Evolutionary conservation across 257 asterid species (phyloP).

Genomic region (Perilla frutescens): DNA sequence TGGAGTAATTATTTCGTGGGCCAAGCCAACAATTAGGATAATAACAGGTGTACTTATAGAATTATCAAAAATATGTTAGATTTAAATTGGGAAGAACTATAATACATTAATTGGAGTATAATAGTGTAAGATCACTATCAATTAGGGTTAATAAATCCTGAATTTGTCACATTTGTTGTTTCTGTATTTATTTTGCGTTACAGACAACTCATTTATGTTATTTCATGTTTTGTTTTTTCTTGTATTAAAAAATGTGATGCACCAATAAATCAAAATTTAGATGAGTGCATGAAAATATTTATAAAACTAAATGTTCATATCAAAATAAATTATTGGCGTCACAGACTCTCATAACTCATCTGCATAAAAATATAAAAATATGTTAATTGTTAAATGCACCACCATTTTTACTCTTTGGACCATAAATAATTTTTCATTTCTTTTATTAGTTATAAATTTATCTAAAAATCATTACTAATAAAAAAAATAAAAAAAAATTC

Average conservation of each 20-base stretch:
- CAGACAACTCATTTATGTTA: neutral
- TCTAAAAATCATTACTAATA: no score
- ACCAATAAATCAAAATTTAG: neutral
- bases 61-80: neutral
- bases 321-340: no score
- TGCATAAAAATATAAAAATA: no score
- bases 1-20: slow-evolving; percentile 28
- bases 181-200: neutral
- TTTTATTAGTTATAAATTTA: no score
- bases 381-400: no score
- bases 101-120: neutral
- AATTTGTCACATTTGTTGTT: neutral
- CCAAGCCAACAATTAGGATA: slow-evolving; percentile 10
- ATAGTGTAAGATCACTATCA: neutral
- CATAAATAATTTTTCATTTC: no score
- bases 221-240: neutral
- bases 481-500: no score
- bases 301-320: no score
- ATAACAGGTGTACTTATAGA: slow-evolving; percentile 1
- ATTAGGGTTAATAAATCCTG: neutral
- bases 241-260: neutral
- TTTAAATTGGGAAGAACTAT: neutral
- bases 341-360: no score
- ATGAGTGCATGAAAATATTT: neutral
- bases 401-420: no score